These are phyloP conservation scores for Penicillium crustosum DNA, from an alignment of 2,329 filamentous ascomycete genomes.

Conservation along the genomic window DNA sequence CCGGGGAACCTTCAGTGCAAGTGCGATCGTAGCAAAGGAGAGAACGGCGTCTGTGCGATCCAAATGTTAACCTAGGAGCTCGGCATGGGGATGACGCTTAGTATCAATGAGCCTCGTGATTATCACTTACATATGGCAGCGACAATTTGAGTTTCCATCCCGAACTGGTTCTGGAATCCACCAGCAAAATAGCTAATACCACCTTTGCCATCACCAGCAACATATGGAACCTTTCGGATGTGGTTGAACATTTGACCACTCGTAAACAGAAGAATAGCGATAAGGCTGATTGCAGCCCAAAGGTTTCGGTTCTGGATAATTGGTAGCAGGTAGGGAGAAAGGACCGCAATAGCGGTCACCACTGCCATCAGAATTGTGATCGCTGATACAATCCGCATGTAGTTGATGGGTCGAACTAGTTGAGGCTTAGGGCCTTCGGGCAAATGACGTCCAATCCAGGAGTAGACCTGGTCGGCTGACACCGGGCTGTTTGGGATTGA, in stretches of 20 bases:
- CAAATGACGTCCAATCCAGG: slow-evolving; percentile 76
- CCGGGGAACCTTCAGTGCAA: slow-evolving; percentile 89
- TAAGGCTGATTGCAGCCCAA: slow-evolving; percentile 87
- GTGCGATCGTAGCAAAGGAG: slow-evolving; percentile 85
- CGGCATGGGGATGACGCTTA: neutral
- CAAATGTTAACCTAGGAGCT: slow-evolving; percentile 15
- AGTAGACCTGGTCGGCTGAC: slow-evolving; percentile 73
- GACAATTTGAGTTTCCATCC: slow-evolving; percentile 92
- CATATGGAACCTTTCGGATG: slow-evolving; percentile 93
- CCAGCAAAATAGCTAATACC: slow-evolving; percentile 86
- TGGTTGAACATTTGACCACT: slow-evolving; percentile 99
- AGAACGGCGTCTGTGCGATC: slow-evolving; percentile 66
- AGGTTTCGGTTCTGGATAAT: slow-evolving; percentile 86
- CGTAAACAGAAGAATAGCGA: slow-evolving; percentile 87
- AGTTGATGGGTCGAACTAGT: slow-evolving; percentile 86
- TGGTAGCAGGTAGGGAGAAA: slow-evolving; percentile 76
- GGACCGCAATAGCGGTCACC: slow-evolving; percentile 67
- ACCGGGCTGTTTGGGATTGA: slow-evolving; percentile 57
- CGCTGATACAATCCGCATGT: slow-evolving; percentile 67
- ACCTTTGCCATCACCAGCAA: slow-evolving; percentile 77
- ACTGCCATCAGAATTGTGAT: slow-evolving; percentile 68
- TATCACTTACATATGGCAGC: slow-evolving; percentile 80
- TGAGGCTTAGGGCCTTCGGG: slow-evolving; percentile 73
- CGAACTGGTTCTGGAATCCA: slow-evolving; percentile 91
- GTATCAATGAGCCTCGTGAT: slow-evolving; percentile 11